Percentiles rank a stretch among this genome's conserved stretches.
Conservation (phyloP, 768 basidiomycete species). For the Pleurotus platypus region DNA sequence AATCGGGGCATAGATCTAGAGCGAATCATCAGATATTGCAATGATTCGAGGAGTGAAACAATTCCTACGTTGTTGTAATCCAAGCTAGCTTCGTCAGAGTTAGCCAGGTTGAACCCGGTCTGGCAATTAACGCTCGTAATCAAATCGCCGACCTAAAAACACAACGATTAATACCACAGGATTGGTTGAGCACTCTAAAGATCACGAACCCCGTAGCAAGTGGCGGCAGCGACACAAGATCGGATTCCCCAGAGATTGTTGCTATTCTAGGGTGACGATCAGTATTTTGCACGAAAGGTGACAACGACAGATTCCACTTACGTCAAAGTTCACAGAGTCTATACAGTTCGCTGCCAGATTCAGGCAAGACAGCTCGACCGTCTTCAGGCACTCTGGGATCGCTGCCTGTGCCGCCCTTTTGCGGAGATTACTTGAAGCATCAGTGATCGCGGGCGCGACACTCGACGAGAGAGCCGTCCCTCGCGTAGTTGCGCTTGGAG, state of each 20-base stretch:
- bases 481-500: background rate
- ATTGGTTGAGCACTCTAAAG: background rate
- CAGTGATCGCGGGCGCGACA: background rate
- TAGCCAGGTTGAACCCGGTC: slow-evolving; percentile 8
- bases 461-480: background rate
- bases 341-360: slow-evolving; percentile 12
- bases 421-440: background rate
- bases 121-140: slow-evolving; percentile 14
- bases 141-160: slow-evolving; percentile 10
- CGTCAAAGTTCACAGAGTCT: slow-evolving; percentile 2
- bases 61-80: slow-evolving; percentile 8
- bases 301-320: background rate
- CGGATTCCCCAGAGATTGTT: slow-evolving; percentile 10
- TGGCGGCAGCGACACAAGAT: slow-evolving; percentile 15
- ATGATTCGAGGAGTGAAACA: background rate
- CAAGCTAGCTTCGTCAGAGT: slow-evolving; percentile 7
- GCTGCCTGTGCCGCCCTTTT: slow-evolving; percentile 7
- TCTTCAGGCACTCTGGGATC: slow-evolving; percentile 10
- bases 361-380: slow-evolving; percentile 11
- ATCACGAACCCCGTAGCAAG: slow-evolving; percentile 13
- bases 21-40: background rate
- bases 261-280: background rate
- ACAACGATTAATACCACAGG: background rate
- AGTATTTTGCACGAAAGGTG: background rate
- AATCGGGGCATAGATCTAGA: slow-evolving; percentile 15